Conservation (phyloP, 306 rosid species). For the Biancaea sappan region DNA sequence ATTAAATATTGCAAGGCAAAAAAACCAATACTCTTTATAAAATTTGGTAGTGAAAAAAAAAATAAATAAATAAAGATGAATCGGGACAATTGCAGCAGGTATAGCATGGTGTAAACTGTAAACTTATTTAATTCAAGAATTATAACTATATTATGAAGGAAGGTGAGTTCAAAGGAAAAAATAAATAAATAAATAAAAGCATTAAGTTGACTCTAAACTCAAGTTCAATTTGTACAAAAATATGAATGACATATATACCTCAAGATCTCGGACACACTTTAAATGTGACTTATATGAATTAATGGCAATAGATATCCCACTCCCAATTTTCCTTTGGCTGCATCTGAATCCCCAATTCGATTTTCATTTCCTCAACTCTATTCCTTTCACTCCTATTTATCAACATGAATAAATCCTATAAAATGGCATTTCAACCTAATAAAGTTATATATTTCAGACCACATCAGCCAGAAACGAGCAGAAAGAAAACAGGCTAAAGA, state of each 20-base stretch:
- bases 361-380: constrained; percentile 7
- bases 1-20: too few species aligned
- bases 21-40: too few species aligned
- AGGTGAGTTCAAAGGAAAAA: background rate
- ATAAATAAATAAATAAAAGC: background rate
- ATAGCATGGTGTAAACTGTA: background rate
- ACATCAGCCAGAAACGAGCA: background rate
- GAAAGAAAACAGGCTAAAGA: constrained; percentile 12
- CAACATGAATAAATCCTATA: constrained; percentile 33
- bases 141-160: background rate
- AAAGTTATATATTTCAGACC: constrained; percentile 17
- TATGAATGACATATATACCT: constrained; percentile 34
- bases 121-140: background rate
- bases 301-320: constrained; percentile 33
- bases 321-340: constrained; percentile 29
- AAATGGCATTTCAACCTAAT: constrained; percentile 17
- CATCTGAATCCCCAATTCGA: constrained; percentile 25
- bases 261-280: constrained; percentile 26
- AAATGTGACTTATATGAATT: constrained; percentile 27
- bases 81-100: background rate
- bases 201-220: constrained; percentile 19
- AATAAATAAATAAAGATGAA: background rate
- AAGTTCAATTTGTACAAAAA: constrained; percentile 37
- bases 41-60: too few species aligned
- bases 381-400: constrained; percentile 34